Base-by-base conservation (phyloP, 176 grass and related monocot genomes). In the Cocos nucifera region DNA sequence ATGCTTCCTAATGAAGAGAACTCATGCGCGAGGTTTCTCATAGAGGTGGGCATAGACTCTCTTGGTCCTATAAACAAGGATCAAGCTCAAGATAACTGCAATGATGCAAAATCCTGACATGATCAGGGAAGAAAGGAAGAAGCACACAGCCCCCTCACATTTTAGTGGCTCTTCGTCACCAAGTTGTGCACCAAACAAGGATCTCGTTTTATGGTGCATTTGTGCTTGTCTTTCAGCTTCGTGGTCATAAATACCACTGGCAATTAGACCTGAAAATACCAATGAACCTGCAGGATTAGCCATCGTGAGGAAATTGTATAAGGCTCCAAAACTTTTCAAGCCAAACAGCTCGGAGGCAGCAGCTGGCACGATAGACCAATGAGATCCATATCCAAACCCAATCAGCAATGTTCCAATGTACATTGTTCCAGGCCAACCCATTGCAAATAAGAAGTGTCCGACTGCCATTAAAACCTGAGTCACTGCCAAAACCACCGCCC, bases 231-330 rank as follows among this genome's bases (percentile, higher is more conserved):
- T 83, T 16, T 73, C 80, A 27, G 86, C 90, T 80, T 95, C 86
- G 5, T 68, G 73, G 19, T 95, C 90, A 12, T 95, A 95, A 65
- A 95, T 89, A 62, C 90, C 73, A 9, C 90, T 95, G 4, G 86
- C 90, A 57, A 95, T 95, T 17, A 95, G 21, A n/a, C 90, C 90
- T 7, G 90, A 95, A 70, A 95, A 95, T 32, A 95, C 82, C 10
- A 95, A 69, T 12, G 90, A 95, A 15, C 90, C 89, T 24, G 84
- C 89, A 6, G 84, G 89, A 35, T 94, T 94, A 30, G 84, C 89
- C 2, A 81, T 78, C 0, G 84, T 88, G 51, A 88, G 30, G 30
- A 72, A 79, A 61, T 79, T 79, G 53, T 79, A 79, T 59, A 79
- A 58, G 1, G 61, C 16, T 39, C 76, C 76, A 8, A 79, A 79